Evolutionary conservation across 495 filamentous ascomycete genomes (phyloP).

Genomic region (Hypoxylon rickii): DNA sequence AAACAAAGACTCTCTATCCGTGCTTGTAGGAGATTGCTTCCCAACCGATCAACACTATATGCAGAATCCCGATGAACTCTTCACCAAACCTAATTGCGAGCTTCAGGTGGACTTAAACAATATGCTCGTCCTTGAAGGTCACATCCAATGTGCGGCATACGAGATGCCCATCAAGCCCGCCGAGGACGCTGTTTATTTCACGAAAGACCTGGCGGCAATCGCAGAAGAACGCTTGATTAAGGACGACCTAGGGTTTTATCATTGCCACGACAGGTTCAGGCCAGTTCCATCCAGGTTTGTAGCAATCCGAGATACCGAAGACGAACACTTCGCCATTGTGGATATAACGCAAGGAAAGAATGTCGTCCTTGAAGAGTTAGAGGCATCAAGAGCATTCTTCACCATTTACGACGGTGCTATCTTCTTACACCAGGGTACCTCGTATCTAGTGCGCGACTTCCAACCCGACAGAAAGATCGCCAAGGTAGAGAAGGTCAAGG

Average conservation of each 20-base stretch:
- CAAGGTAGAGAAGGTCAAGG: conserved; percentile 72
- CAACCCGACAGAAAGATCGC: conserved; percentile 77
- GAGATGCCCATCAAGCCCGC: conserved; percentile 87
- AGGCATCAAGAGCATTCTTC: conserved; percentile 92
- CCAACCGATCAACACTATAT: conserved; percentile 96
- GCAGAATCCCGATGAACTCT: conserved; percentile 96
- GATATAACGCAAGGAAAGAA: conserved; percentile 85
- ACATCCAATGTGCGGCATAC: conserved; percentile 93
- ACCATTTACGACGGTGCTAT: conserved; percentile 97
- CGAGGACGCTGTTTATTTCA: conserved; percentile 81
- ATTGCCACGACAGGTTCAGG: conserved; percentile 86
- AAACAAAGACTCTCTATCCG: conserved; percentile 91
- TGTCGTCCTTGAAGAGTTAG: conserved; percentile 89
- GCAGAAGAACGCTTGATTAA: conserved; percentile 74
- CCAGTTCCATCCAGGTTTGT: conserved; percentile 83
- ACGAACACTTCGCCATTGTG: conserved; percentile 90
- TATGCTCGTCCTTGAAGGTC: conserved; percentile 87
- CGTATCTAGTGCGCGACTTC: conserved; percentile 90
- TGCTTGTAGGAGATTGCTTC: conserved; percentile 90
- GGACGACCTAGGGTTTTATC: conserved; percentile 80
- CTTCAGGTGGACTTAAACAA: conserved; percentile 90
- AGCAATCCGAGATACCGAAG: conserved; percentile 88
- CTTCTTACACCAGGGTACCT: conserved; percentile 92
- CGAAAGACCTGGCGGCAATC: conserved; percentile 71
- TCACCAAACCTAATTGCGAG: conserved; percentile 86